A percentile compares a stretch with the other conserved stretches of the same genome.
These are phyloP conservation scores for Elongisporangium undulatum DNA, from an alignment of 352 stramenopile genomes.

Conservation along the genomic window DNA sequence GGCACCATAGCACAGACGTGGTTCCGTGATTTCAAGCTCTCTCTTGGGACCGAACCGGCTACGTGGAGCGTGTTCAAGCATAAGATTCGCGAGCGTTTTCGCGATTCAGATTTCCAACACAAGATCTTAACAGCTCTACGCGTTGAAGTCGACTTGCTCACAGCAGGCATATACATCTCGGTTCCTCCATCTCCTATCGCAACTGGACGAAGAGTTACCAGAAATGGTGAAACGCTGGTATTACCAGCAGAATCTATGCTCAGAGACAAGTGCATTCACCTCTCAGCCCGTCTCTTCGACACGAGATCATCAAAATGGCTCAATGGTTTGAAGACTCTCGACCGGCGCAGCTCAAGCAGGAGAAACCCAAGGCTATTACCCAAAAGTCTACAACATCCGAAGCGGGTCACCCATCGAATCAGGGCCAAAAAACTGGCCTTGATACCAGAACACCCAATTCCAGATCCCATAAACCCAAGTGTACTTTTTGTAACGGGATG, in stretches of 20 bases:
- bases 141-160: not conserved
- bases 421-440: no score
- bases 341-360: no score
- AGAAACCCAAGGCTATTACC: no score
- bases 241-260: constrained; percentile 1
- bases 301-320: not conserved
- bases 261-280: constrained; percentile 1
- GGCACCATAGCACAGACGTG: constrained; percentile 5
- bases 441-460: no score
- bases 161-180: constrained; percentile 6
- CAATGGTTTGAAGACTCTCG: constrained; percentile 3
- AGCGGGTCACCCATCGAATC: no score
- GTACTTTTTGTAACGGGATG: no score
- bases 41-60: constrained; percentile 7
- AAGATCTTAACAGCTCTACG: not conserved
- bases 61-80: constrained; percentile 5
- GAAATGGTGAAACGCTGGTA: constrained; percentile 3
- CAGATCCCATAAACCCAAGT: no score
- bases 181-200: constrained; percentile 3
- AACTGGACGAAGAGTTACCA: not conserved
- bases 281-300: not conserved
- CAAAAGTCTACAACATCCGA: no score
- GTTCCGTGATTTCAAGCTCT: constrained; percentile 9
- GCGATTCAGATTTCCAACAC: no score
- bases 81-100: no score